phyloP scores from a whole-genome alignment of 2,329 filamentous ascomycete genomes.

The Beauveria asiatica region DNA sequence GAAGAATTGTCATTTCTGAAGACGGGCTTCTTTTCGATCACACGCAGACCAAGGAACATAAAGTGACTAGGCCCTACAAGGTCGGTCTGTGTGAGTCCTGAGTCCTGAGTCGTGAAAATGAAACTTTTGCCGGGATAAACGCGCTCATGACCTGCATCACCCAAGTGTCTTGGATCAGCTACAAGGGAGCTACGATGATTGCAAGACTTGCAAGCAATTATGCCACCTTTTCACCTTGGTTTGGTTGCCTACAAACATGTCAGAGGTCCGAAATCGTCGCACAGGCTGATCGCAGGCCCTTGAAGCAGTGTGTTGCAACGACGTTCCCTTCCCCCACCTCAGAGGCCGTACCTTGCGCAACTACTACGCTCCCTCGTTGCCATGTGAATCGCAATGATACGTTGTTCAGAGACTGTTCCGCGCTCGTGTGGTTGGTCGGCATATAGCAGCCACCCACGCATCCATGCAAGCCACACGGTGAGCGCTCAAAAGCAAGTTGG shows the following conservation, averaged over 20 bases:
- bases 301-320: neutral
- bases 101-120: neutral
- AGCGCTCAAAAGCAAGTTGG: neutral
- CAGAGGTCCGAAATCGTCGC: neutral
- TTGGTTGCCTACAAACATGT: neutral
- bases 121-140: neutral
- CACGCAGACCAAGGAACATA: neutral
- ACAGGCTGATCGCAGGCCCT: neutral
- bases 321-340: neutral
- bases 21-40: neutral
- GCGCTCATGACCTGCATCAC: neutral
- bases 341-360: neutral
- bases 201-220: neutral
- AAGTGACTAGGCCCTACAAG: neutral
- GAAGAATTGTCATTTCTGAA: neutral
- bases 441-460: neutral
- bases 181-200: neutral
- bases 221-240: too few relatives aligned
- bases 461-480: neutral
- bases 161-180: slow-evolving; percentile 6
- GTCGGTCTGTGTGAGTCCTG: neutral
- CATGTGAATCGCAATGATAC: neutral
- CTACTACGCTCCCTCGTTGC: neutral
- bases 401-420: neutral
- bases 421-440: neutral